A percentile compares a stretch with the other conserved stretches of the same genome.
These are phyloP conservation scores for Hyaloscypha hepaticicola DNA, from an alignment of 495 filamentous ascomycete genomes.

Conservation along the genomic window DNA sequence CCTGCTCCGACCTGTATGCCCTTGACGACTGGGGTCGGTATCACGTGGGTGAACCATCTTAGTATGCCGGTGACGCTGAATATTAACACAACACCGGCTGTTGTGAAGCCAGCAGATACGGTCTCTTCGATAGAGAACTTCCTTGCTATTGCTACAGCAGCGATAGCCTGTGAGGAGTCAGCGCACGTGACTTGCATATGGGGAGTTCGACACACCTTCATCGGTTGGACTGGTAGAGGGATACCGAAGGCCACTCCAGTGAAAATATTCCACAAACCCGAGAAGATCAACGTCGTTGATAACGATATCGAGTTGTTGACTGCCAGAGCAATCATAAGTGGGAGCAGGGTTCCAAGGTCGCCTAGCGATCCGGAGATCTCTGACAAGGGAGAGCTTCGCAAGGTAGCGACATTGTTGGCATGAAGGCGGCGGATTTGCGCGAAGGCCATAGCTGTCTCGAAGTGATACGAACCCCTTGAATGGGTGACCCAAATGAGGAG, in stretches of 20 bases:
- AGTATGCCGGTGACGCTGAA: slow-evolving; percentile 76
- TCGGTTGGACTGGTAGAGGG: slow-evolving; percentile 81
- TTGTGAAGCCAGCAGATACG: slow-evolving; percentile 76
- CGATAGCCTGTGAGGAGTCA: slow-evolving; percentile 65
- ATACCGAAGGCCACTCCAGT: slow-evolving; percentile 83
- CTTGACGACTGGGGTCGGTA: slow-evolving; percentile 85
- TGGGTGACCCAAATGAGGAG: not conserved
- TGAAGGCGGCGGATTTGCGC: slow-evolving; percentile 25
- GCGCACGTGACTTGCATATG: not conserved
- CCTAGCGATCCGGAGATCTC: slow-evolving; percentile 91
- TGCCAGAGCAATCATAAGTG: slow-evolving; percentile 81
- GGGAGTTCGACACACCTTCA: slow-evolving; percentile 52
- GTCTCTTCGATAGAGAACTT: slow-evolving; percentile 64
- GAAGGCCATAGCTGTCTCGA: slow-evolving; percentile 17
- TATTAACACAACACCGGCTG: slow-evolving; percentile 66
- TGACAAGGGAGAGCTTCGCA: slow-evolving; percentile 55
- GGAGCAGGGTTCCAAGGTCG: slow-evolving; percentile 88
- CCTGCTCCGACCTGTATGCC: slow-evolving; percentile 94
- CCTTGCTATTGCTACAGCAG: slow-evolving; percentile 75
- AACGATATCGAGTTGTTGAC: slow-evolving; percentile 73
- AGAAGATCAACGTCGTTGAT: slow-evolving; percentile 81
- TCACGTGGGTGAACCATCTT: slow-evolving; percentile 61
- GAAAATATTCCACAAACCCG: slow-evolving; percentile 78
- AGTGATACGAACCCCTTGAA: not conserved
- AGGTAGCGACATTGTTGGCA: slow-evolving; percentile 45